Percentiles rank a stretch among this genome's conserved stretches.
phyloP scores from a whole-genome alignment of 75 land plant species.

The Pinus taeda region DNA sequence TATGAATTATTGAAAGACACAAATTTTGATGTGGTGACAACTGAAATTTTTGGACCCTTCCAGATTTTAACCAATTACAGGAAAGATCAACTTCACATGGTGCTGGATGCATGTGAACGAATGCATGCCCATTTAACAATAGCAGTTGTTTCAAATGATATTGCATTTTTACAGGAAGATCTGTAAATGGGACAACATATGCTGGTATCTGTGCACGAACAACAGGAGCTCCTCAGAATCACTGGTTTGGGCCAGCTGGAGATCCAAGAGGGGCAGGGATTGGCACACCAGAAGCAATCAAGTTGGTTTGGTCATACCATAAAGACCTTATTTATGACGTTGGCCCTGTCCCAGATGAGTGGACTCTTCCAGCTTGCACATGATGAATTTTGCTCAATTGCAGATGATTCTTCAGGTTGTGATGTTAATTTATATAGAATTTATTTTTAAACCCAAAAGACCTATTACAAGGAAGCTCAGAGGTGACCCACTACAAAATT shows the following conservation, averaged over 20 bases:
- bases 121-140: constrained; percentile 99
- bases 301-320: constrained; percentile 98
- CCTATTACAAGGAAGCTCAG: too few species aligned
- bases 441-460: too few species aligned
- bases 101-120: constrained; percentile 81
- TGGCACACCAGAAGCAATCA: constrained; percentile 99
- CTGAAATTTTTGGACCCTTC: constrained; percentile 96
- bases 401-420: not conserved
- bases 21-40: constrained; percentile 83
- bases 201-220: constrained; percentile 94
- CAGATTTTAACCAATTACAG: constrained; percentile 91
- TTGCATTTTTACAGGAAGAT: constrained; percentile 68
- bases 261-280: constrained; percentile 99
- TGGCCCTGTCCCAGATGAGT: constrained; percentile 76
- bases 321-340: constrained; percentile 93
- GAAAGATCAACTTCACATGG: constrained; percentile 60
- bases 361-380: constrained; percentile 72
- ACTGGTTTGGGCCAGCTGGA: constrained; percentile 99
- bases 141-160: constrained; percentile 97
- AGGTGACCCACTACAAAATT: too few species aligned
- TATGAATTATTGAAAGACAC: constrained; percentile 70
- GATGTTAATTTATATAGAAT: not conserved
- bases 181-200: constrained; percentile 97
- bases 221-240: constrained; percentile 99
- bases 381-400: constrained; percentile 10